Percentiles rank a stretch among this genome's conserved stretches.
These are phyloP conservation scores for Alternaria sp. DNA, from an alignment of 2,329 filamentous ascomycete species.

Conservation along the genomic window DNA sequence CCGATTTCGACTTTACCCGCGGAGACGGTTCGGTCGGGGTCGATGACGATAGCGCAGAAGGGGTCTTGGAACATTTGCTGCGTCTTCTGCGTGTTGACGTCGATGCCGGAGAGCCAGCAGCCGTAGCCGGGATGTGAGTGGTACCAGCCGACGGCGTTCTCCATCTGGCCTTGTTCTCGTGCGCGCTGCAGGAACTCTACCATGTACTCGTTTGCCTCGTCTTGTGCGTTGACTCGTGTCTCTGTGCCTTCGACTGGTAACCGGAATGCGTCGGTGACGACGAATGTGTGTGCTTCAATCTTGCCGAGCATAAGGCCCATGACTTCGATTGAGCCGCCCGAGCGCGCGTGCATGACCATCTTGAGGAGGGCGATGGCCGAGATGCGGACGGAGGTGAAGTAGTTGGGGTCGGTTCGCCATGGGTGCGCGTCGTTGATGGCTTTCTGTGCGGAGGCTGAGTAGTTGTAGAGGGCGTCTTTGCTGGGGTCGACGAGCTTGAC, in stretches of 20 bases:
- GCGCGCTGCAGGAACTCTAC: constrained; percentile 80
- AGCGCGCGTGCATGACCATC: constrained; percentile 99
- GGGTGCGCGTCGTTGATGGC: constrained; percentile 68
- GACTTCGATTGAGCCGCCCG: constrained; percentile 87
- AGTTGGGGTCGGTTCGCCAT: constrained; percentile 78
- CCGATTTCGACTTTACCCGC: constrained; percentile 97
- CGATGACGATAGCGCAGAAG: constrained; percentile 94
- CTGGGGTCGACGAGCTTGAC: constrained; percentile 79
- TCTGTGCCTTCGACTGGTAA: constrained; percentile 98
- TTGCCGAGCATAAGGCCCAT: constrained; percentile 99
- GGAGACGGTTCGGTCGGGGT: constrained; percentile 92
- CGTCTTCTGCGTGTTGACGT: constrained; percentile 84
- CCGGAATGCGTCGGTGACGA: constrained; percentile 93
- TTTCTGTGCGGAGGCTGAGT: constrained; percentile 73
- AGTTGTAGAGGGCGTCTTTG: constrained; percentile 90
- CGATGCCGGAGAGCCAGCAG: constrained; percentile 96
- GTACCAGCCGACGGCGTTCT: constrained; percentile 98
- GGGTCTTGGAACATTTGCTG: constrained; percentile 89
- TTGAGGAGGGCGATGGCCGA: constrained; percentile 93
- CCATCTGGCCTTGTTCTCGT: constrained; percentile 76
- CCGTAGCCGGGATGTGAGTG: constrained; percentile 97
- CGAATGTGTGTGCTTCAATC: constrained; percentile 80
- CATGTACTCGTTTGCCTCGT: constrained; percentile 97
- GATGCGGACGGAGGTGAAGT: constrained; percentile 94
- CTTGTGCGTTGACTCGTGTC: constrained; percentile 93